phyloP scores from a whole-genome alignment of 805 yeast species.

The Lachancea sp. region DNA sequence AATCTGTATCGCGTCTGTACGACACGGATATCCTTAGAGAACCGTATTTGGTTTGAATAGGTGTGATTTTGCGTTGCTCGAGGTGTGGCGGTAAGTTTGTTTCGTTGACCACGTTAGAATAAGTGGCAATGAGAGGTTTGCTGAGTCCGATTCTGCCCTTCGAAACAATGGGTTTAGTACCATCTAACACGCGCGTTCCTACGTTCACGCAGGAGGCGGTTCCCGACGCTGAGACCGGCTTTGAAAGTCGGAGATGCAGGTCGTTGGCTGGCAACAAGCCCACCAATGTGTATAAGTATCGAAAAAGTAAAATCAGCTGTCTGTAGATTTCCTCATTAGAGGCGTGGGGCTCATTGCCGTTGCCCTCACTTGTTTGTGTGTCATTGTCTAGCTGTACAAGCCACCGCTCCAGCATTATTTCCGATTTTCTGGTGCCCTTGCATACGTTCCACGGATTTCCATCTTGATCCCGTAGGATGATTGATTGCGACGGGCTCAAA shows the following conservation, averaged over 20 bases:
- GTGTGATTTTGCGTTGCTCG: slow-evolving; percentile 55
- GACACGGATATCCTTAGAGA: slow-evolving; percentile 68
- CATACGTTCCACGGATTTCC: slow-evolving; percentile 52
- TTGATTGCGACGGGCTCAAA: slow-evolving; percentile 49
- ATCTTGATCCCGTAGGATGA: slow-evolving; percentile 51
- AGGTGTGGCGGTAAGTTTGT: slow-evolving; percentile 44
- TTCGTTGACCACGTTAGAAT: slow-evolving; percentile 30
- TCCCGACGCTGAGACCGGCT: slow-evolving; percentile 30
- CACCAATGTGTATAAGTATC: slow-evolving; percentile 62
- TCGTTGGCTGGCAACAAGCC: slow-evolving; percentile 68
- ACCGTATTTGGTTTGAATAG: slow-evolving; percentile 73
- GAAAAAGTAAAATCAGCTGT: slow-evolving; percentile 63
- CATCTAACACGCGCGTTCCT: slow-evolving; percentile 63
- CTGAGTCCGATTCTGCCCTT: slow-evolving; percentile 83
- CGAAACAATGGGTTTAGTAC: slow-evolving; percentile 68
- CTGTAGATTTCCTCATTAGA: slow-evolving; percentile 47
- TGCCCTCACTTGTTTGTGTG: neutral
- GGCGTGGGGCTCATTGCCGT: neutral
- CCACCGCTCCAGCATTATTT: slow-evolving; percentile 95
- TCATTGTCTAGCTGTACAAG: slow-evolving; percentile 63
- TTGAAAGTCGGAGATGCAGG: slow-evolving; percentile 42
- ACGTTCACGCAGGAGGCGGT: slow-evolving; percentile 38
- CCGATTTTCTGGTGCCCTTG: slow-evolving; percentile 59
- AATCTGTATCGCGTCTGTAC: slow-evolving; percentile 65
- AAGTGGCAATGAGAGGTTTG: slow-evolving; percentile 46